Base-by-base conservation (phyloP, 345 rosid species). In the Arabis alpina region DNA sequence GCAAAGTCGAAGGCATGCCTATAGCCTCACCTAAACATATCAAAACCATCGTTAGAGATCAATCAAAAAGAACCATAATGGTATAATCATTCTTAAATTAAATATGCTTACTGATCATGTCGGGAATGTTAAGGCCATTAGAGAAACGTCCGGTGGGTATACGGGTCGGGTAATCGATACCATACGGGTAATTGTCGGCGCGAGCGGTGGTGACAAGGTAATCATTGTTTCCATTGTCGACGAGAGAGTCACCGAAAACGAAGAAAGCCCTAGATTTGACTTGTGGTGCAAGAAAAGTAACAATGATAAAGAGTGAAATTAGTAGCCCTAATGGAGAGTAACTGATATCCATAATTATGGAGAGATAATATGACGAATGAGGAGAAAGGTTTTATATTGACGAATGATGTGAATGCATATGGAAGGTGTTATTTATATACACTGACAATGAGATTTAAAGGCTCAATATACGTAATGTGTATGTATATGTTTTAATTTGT, bases 101-200 rank as follows among this genome's bases (percentile, higher is more conserved):
- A 27, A 52, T 14, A 57, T 53, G 12, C 76, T 19, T 77, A 90
- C 97, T 90, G 56, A 90, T 84, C 48, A 88, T 42, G 59, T 93
- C 98, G 8, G 97, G 93, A 49, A 93, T 87, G 82, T 88, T 90
- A 15, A 88, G 81, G 74, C 98, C 98, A 49, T 90, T 93, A 51
- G 97, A 87, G 83, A 93, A 93, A 28, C 89, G 93, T 10, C 98
- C 89, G 1, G 91, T 90, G 56, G 98, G 76, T 32, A 71, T 70
- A 54, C 75, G 90, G 75, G 88, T 84, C 3, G 93, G 92, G 60
- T 61, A 84, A 53, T 90, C 97, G n/a, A 90, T 75, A 64, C 98
- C 96, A 32, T 90, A 93, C 0, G 97, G 98, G 5, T 80, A 84
- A 0, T 83, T 65, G 42, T 93, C 93, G 0, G 98, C 98, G 0